Evolutionary conservation across 345 rosid genomes (phyloP).

Genomic region (Camelina hispida): DNA sequence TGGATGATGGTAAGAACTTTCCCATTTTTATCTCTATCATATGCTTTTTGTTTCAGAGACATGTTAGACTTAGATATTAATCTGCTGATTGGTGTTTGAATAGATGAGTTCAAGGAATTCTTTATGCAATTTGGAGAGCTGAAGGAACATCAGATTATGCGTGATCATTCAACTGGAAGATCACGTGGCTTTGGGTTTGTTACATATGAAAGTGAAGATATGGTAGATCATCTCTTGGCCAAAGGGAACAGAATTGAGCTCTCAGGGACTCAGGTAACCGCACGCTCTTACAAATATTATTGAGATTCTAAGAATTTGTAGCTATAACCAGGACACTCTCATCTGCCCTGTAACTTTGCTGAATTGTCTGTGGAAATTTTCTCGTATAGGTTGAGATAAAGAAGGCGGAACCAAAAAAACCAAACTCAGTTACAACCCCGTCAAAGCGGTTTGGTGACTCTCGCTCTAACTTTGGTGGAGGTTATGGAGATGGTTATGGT

Average conservation of each 20-base stretch:
- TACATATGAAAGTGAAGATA: conserved; percentile 68
- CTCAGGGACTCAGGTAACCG: conserved; percentile 64
- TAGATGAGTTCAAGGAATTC: conserved; percentile 83
- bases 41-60: not conserved
- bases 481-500: conserved; percentile 61
- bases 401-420: conserved; percentile 98
- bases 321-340: conserved; percentile 2
- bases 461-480: conserved; percentile 65
- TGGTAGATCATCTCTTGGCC: conserved; percentile 68
- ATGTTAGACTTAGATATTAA: not conserved
- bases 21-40: not conserved
- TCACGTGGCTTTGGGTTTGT: conserved; percentile 88
- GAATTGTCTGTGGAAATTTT: not conserved
- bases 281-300: not conserved
- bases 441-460: conserved; percentile 65
- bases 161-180: conserved; percentile 74
- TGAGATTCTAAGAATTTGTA: conserved; percentile 12
- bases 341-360: not conserved
- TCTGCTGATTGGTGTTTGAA: conserved; percentile 13
- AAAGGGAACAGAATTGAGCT: conserved; percentile 75
- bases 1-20: conserved; percentile 67
- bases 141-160: conserved; percentile 72
- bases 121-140: conserved; percentile 75
- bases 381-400: conserved; percentile 84
- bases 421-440: conserved; percentile 70